A percentile compares a stretch with the other conserved stretches of the same genome.
Conservation (phyloP, 345 rosid species). For the Atalantia buxifolia region DNA sequence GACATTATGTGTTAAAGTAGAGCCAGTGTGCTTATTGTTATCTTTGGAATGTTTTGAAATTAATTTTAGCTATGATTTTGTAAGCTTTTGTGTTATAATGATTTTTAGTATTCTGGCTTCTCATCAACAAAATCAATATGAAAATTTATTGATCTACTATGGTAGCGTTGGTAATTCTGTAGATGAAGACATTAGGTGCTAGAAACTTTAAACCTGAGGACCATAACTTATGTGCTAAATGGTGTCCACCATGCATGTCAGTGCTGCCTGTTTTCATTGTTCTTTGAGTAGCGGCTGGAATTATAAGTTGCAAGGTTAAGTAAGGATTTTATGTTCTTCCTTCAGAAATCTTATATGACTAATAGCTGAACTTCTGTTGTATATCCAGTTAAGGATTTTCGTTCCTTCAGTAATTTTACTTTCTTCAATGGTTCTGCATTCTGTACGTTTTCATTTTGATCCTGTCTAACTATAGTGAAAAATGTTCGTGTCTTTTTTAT, state of each 20-base stretch:
- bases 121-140: not conserved
- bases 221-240: not conserved
- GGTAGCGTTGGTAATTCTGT: not conserved
- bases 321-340: not conserved
- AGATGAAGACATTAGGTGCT: not conserved
- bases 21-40: not conserved
- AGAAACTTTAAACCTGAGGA: not conserved
- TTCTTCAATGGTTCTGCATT: not conserved
- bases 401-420: not conserved
- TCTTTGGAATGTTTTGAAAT: not conserved
- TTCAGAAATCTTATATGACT: not conserved
- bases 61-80: not conserved
- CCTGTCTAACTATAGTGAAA: not conserved
- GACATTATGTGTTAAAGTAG: not conserved
- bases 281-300: not conserved
- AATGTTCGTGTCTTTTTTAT: not conserved
- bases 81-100: not conserved
- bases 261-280: not conserved
- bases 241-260: not conserved
- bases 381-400: not conserved
- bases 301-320: not conserved
- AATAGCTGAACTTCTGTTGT: not conserved
- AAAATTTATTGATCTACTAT: not conserved
- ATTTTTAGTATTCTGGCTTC: not conserved
- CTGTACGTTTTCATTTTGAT: not conserved